A percentile compares a stretch with the other conserved stretches of the same genome.
phyloP scores from a whole-genome alignment of 2,329 filamentous ascomycete genomes.

The Xylariomycetidae sp. region DNA sequence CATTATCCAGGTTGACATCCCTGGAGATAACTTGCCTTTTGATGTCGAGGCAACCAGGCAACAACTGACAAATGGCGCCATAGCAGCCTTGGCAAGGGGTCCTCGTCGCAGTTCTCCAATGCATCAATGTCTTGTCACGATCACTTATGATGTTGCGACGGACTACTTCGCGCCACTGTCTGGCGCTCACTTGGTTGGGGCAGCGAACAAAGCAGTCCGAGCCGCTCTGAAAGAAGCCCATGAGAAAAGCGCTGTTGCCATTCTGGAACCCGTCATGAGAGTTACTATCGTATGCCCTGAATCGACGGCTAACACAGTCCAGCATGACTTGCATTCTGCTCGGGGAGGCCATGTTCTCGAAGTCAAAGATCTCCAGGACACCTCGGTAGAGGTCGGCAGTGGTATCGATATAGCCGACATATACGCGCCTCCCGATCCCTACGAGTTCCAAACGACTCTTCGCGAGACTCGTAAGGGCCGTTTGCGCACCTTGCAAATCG shows the following conservation, averaged over 20 bases:
- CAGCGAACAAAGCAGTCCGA: slow-evolving; percentile 59
- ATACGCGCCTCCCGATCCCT: slow-evolving; percentile 86
- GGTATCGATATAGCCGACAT: slow-evolving; percentile 68
- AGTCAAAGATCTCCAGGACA: slow-evolving; percentile 62
- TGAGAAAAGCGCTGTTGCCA: slow-evolving; percentile 48
- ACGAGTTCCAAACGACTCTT: slow-evolving; percentile 55
- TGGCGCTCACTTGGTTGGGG: slow-evolving; percentile 63
- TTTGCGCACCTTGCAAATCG: slow-evolving; percentile 58
- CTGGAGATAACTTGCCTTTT: slow-evolving; percentile 34
- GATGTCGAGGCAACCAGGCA: slow-evolving; percentile 48
- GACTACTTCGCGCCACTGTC: slow-evolving; percentile 64
- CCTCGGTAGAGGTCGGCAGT: slow-evolving; percentile 55
- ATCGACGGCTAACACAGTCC: slow-evolving; percentile 70
- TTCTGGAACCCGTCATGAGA: slow-evolving; percentile 94
- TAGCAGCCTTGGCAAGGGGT: slow-evolving; percentile 79
- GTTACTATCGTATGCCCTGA: slow-evolving; percentile 85
- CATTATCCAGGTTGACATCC: slow-evolving; percentile 52
- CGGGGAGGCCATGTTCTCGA: slow-evolving; percentile 73
- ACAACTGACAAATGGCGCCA: slow-evolving; percentile 71
- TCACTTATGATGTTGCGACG: slow-evolving; percentile 61
- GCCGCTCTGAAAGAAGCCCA: slow-evolving; percentile 62
- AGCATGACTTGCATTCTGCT: slow-evolving; percentile 73
- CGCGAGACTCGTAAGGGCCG: slow-evolving; percentile 43
- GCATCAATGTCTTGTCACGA: slow-evolving; percentile 66
- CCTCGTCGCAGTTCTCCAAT: slow-evolving; percentile 77